Percentiles rank a stretch among this genome's conserved stretches.
phyloP scores from a whole-genome alignment of 2,329 filamentous ascomycete species.

The Microcyclospora tardicrescens region DNA sequence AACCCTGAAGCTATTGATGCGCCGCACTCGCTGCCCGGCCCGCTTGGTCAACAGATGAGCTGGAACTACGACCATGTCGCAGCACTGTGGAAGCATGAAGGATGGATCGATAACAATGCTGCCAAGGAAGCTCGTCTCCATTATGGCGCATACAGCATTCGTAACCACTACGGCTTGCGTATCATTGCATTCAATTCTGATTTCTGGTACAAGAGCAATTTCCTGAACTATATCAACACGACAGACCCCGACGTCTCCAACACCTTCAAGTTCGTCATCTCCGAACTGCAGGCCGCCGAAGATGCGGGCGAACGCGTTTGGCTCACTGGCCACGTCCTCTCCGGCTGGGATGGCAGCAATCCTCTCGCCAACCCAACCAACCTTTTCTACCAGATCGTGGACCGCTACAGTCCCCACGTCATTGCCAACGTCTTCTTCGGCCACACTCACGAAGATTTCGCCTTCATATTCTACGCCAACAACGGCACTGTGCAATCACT shows the following conservation, averaged over 20 bases:
- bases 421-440: conserved; percentile 44
- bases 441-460: conserved; percentile 43
- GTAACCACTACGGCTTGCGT: conserved; percentile 39
- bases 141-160: conserved; percentile 44
- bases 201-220: conserved; percentile 35
- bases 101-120: conserved; percentile 37
- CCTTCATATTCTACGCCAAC: conserved; percentile 42
- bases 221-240: conserved; percentile 40
- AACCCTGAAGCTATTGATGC: conserved; percentile 41
- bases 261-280: conserved; percentile 36
- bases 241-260: conserved; percentile 39
- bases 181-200: conserved; percentile 43
- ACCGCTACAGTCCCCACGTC: conserved; percentile 42
- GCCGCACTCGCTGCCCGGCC: conserved; percentile 40
- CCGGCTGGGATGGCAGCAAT: conserved; percentile 44
- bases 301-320: conserved; percentile 41
- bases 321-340: conserved; percentile 42
- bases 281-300: conserved; percentile 41
- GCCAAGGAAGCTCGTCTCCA: conserved; percentile 38
- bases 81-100: conserved; percentile 43
- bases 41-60: conserved; percentile 41
- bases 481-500: conserved; percentile 28
- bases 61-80: conserved; percentile 48
- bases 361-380: conserved; percentile 41
- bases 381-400: conserved; percentile 43